A percentile compares a stretch with the other conserved stretches of the same genome.
These are phyloP conservation scores for Sphaerulina musiva DNA, from an alignment of 2,329 filamentous ascomycete genomes.

Conservation along the genomic window DNA sequence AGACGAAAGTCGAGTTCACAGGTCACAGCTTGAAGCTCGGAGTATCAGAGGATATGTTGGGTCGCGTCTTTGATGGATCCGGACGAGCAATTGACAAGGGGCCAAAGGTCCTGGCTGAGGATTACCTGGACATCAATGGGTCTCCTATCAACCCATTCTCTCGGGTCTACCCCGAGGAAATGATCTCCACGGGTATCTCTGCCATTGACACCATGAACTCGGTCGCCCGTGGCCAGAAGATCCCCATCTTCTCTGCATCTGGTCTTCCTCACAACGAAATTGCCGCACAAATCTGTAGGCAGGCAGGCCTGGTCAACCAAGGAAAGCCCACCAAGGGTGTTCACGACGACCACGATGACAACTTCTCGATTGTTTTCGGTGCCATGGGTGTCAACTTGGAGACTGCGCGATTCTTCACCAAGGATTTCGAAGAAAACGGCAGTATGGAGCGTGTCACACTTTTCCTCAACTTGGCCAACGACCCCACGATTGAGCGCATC, in stretches of 20 bases:
- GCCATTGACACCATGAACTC: constrained; percentile 93
- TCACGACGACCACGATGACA: constrained; percentile 95
- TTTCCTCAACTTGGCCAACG: constrained; percentile 98
- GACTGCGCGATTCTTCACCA: constrained; percentile 95
- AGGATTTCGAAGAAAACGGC: constrained; percentile 98
- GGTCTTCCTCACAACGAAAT: constrained; percentile 99
- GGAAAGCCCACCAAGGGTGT: constrained; percentile 69
- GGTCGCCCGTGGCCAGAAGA: constrained; percentile 98
- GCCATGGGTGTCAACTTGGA: constrained; percentile 99
- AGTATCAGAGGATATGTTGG: constrained; percentile 98
- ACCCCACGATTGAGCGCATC: constrained; percentile 99
- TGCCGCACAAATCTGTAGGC: constrained; percentile 95
- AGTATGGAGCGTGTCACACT: constrained; percentile 94
- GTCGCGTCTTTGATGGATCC: constrained; percentile 96
- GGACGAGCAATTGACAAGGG: constrained; percentile 98
- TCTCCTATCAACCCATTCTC: constrained; percentile 98
- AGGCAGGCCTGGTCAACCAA: constrained; percentile 71
- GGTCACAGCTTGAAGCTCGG: constrained; percentile 96
- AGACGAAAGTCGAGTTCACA: constrained; percentile 97
- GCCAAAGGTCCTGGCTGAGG: constrained; percentile 93
- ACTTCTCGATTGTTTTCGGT: constrained; percentile 99
- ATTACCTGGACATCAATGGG: constrained; percentile 98
- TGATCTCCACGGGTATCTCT: constrained; percentile 99
- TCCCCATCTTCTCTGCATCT: constrained; percentile 96
- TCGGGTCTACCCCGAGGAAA: constrained; percentile 97